Evolutionary conservation across 768 basidiomycete genomes (phyloP).

Genomic region (Pilatotrama ljubarskyi): DNA sequence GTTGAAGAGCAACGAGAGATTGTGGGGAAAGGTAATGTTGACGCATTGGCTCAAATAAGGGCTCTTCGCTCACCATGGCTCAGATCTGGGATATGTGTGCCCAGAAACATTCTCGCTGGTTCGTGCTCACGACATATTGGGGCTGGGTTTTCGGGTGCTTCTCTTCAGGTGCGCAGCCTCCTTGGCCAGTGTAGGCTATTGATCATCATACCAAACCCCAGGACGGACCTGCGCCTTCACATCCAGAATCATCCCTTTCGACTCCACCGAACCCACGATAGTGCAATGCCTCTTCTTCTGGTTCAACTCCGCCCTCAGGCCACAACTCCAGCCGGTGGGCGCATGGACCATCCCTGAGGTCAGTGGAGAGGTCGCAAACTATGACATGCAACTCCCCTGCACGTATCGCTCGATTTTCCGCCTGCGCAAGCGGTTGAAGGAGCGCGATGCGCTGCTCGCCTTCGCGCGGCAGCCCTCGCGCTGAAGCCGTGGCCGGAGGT

Average conservation of each 20-base stretch:
- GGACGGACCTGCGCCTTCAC: slow-evolving; percentile 27
- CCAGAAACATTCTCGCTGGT: slow-evolving; percentile 37
- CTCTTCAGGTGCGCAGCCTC: slow-evolving; percentile 33
- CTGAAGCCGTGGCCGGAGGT: slow-evolving; percentile 7
- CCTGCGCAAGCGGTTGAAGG: slow-evolving; percentile 11
- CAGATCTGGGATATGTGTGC: slow-evolving; percentile 44
- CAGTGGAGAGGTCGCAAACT: slow-evolving; percentile 16
- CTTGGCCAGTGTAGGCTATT: background rate
- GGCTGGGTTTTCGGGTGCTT: slow-evolving; percentile 47
- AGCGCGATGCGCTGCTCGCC: slow-evolving; percentile 10
- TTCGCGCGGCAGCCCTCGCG: slow-evolving; percentile 13
- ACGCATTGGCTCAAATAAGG: background rate
- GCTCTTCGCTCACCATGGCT: background rate
- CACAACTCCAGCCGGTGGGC: background rate
- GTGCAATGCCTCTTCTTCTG: slow-evolving; percentile 31
- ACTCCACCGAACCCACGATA: slow-evolving; percentile 22
- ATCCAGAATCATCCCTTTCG: slow-evolving; percentile 12
- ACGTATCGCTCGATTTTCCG: slow-evolving; percentile 15
- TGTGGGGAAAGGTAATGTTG: slow-evolving; percentile 32
- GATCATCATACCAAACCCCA: slow-evolving; percentile 2
- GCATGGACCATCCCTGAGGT: slow-evolving; percentile 28
- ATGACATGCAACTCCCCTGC: slow-evolving; percentile 13
- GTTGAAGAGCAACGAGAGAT: slow-evolving; percentile 17
- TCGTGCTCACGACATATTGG: slow-evolving; percentile 44
- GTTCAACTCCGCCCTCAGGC: slow-evolving; percentile 26